Percentiles rank a stretch among this genome's conserved stretches.
phyloP scores from a whole-genome alignment of 495 filamentous ascomycete genomes.

The Collariella sp. region DNA sequence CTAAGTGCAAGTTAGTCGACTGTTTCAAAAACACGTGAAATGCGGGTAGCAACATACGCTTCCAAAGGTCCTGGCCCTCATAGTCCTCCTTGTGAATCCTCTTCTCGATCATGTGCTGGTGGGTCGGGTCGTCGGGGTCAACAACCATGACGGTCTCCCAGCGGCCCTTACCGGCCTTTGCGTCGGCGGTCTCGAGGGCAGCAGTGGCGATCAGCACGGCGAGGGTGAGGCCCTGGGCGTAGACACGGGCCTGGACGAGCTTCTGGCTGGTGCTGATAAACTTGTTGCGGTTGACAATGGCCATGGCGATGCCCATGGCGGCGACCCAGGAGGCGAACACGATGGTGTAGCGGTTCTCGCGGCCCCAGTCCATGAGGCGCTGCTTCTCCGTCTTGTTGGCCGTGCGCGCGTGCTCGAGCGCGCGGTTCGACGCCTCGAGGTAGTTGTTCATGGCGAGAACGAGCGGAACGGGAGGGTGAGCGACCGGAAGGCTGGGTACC shows the following conservation, averaged over 20 bases:
- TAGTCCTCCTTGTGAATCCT: slow-evolving; percentile 62
- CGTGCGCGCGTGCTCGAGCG: slow-evolving; percentile 34
- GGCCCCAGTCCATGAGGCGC: slow-evolving; percentile 50
- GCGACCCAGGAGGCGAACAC: slow-evolving; percentile 77
- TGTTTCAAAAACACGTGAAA: neutral
- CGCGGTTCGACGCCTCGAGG: slow-evolving; percentile 48
- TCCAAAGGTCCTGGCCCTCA: slow-evolving; percentile 79
- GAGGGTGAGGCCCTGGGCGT: slow-evolving; percentile 91
- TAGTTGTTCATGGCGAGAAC: slow-evolving; percentile 64
- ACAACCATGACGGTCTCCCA: slow-evolving; percentile 67
- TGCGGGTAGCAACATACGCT: slow-evolving; percentile 42
- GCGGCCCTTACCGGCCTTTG: slow-evolving; percentile 62
- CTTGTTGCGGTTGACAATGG: slow-evolving; percentile 66
- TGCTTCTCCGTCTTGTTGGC: slow-evolving; percentile 32
- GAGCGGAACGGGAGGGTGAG: slow-evolving; percentile 82
- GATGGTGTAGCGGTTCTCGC: slow-evolving; percentile 82
- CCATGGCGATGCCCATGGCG: slow-evolving; percentile 68
- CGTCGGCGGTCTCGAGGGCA: slow-evolving; percentile 82
- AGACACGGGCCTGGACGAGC: slow-evolving; percentile 93
- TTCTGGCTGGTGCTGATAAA: slow-evolving; percentile 76
- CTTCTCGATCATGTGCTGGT: slow-evolving; percentile 66
- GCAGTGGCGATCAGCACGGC: slow-evolving; percentile 82
- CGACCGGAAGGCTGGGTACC: slow-evolving; percentile 63
- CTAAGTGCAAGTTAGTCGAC: slow-evolving; percentile 25
- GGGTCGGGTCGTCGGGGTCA: slow-evolving; percentile 61